phyloP scores from a whole-genome alignment of 768 basidiomycete genomes.

The Podaxis pistillaris region DNA sequence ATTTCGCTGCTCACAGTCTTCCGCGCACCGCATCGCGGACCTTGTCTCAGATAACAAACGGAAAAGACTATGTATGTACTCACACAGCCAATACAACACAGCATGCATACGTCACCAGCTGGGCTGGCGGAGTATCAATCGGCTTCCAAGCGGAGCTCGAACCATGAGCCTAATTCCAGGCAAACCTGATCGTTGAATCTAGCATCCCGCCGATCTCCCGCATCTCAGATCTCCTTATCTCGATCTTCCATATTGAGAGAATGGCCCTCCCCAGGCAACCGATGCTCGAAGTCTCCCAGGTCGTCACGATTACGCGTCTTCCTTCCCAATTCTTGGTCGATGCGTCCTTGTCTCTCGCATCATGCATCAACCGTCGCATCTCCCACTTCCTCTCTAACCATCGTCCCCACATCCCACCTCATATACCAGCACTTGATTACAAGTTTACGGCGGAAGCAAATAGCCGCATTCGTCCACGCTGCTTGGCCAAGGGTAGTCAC shows the following conservation, averaged over 20 bases:
- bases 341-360: no score
- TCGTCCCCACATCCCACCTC: background rate
- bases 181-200: slow-evolving; percentile 5
- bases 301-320: no score
- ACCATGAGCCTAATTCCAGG: background rate
- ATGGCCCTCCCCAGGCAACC: no score
- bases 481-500: background rate
- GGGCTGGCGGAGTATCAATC: background rate
- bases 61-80: background rate
- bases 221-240: slow-evolving; percentile 8
- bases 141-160: background rate
- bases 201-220: slow-evolving; percentile 7
- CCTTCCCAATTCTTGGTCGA: no score
- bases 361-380: no score
- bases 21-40: no score
- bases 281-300: no score
- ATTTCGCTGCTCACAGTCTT: background rate
- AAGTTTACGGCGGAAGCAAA: background rate
- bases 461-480: background rate
- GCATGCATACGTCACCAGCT: background rate
- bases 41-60: background rate
- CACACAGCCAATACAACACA: background rate
- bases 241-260: background rate
- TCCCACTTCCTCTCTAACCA: no score
- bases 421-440: background rate